A percentile compares a stretch with the other conserved stretches of the same genome.
Evolutionary conservation across 495 filamentous ascomycete species (phyloP).

Genomic region (Daldinia caldariorum): DNA sequence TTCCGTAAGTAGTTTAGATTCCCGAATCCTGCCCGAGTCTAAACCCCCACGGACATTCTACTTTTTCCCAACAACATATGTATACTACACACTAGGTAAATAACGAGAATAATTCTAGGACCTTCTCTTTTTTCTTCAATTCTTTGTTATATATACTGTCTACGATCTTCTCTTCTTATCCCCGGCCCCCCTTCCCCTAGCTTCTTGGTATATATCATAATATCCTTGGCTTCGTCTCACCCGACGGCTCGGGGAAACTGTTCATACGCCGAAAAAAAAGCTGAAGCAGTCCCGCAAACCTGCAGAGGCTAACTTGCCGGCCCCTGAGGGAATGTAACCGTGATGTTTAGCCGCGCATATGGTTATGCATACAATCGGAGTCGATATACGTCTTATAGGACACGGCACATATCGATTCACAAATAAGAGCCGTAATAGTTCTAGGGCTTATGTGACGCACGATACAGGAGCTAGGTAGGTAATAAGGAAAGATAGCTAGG

Average conservation of each 20-base stretch:
- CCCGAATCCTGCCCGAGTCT: conserved; percentile 2
- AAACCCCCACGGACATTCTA: conserved; percentile 24
- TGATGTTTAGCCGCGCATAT: conserved; percentile 42
- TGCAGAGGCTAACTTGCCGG: conserved; percentile 39
- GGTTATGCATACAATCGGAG: conserved; percentile 41
- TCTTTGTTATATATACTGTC: not conserved
- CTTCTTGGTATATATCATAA: too few species aligned
- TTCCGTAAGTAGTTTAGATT: conserved; percentile 16
- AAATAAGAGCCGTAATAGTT: conserved; percentile 26
- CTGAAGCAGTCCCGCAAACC: conserved; percentile 25
- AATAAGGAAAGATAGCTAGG: conserved; percentile 9
- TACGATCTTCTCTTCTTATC: not conserved
- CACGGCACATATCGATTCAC: conserved; percentile 31
- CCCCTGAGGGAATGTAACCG: conserved; percentile 43
- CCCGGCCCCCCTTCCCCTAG: not conserved
- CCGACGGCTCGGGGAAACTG: conserved; percentile 4
- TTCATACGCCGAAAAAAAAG: conserved; percentile 11
- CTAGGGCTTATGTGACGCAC: conserved; percentile 45
- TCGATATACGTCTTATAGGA: conserved; percentile 32
- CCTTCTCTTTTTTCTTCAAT: conserved; percentile 1
- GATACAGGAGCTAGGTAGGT: conserved; percentile 11
- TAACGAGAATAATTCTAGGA: not conserved
- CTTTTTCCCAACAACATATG: conserved; percentile 7
- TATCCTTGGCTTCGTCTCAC: not conserved
- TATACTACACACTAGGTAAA: not conserved